These are phyloP conservation scores for Phellopilus nigrolimitatus DNA, from an alignment of 1,284 basidiomycete genomes.

Conservation along the genomic window DNA sequence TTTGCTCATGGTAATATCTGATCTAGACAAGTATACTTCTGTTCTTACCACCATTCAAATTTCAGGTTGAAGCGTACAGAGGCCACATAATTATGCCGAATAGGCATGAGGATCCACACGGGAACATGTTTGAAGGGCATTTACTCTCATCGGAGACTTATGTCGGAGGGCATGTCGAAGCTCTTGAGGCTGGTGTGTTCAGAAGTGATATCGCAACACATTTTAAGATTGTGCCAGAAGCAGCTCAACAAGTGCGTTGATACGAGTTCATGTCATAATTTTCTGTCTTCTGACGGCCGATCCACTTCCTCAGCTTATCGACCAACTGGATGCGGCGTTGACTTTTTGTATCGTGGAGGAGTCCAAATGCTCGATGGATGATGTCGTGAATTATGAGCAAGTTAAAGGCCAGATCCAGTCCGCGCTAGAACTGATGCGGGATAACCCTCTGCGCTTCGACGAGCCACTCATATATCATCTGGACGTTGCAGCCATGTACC, in stretches of 20 bases:
- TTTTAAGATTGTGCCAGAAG: slow-evolving; percentile 90
- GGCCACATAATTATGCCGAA: slow-evolving; percentile 97
- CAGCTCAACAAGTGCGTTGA: slow-evolving; percentile 76
- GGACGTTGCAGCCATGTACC: slow-evolving; percentile 99
- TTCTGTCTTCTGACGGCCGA: slow-evolving; percentile 11
- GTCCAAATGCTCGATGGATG: slow-evolving; percentile 74
- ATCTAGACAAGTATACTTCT: background rate
- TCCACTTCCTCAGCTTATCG: slow-evolving; percentile 67
- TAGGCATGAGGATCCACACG: slow-evolving; percentile 89
- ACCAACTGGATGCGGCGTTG: slow-evolving; percentile 90
- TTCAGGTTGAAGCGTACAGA: slow-evolving; percentile 90
- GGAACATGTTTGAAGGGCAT: slow-evolving; percentile 95
- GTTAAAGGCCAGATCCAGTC: slow-evolving; percentile 78
- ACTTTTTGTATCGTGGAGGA: slow-evolving; percentile 90
- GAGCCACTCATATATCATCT: slow-evolving; percentile 97
- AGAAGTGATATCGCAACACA: slow-evolving; percentile 93
- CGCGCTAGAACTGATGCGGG: slow-evolving; percentile 86
- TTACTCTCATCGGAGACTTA: slow-evolving; percentile 96
- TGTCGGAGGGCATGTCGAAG: slow-evolving; percentile 98
- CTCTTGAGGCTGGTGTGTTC: slow-evolving; percentile 97
- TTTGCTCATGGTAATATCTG: slow-evolving; percentile 98
- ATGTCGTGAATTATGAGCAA: slow-evolving; percentile 94
- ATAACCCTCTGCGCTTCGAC: slow-evolving; percentile 85
- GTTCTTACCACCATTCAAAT: background rate
- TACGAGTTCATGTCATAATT: background rate